Evolutionary conservation across 768 basidiomycete species (phyloP).

Genomic region (Pholiota molesta): DNA sequence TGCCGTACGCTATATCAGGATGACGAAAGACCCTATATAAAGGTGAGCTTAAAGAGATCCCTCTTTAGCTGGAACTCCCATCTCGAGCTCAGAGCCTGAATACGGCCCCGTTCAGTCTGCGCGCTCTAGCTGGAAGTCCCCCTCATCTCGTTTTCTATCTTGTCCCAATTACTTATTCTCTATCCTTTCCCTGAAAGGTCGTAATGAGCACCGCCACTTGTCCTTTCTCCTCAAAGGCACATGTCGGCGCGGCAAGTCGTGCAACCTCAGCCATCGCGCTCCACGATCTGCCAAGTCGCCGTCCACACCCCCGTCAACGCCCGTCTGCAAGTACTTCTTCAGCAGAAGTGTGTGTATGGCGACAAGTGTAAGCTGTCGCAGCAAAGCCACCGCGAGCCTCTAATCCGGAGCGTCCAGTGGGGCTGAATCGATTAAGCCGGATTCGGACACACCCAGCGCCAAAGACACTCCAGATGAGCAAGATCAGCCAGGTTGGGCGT

Average conservation of each 20-base stretch:
- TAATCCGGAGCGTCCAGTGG: neutral
- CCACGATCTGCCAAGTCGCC: slow-evolving; percentile 2
- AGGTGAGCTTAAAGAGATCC: neutral
- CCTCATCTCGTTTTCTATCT: slow-evolving; percentile 3
- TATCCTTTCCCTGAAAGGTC: neutral
- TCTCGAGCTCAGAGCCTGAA: slow-evolving; percentile 27
- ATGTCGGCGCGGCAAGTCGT: slow-evolving; percentile 17
- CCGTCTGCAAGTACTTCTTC: slow-evolving; percentile 24
- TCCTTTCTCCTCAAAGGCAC: slow-evolving; percentile 16
- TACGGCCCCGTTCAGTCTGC: slow-evolving; percentile 20
- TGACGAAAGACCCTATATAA: neutral
- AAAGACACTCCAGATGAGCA: neutral
- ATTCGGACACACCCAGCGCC: neutral
- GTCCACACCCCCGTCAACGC: neutral
- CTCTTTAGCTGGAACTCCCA: slow-evolving; percentile 26
- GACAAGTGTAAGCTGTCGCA: slow-evolving; percentile 22
- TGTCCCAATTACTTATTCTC: neutral
- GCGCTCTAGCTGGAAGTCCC: slow-evolving; percentile 25
- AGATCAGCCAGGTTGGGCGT: neutral
- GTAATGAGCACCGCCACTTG: slow-evolving; percentile 14
- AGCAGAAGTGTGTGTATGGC: slow-evolving; percentile 29
- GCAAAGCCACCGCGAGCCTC: neutral
- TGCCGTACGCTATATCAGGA: neutral
- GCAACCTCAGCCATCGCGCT: slow-evolving; percentile 17
- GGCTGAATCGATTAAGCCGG: neutral